A percentile compares a stretch with the other conserved stretches of the same genome.
Conservation (phyloP, 805 yeast genomes). For the Debaryomyces castellii region DNA sequence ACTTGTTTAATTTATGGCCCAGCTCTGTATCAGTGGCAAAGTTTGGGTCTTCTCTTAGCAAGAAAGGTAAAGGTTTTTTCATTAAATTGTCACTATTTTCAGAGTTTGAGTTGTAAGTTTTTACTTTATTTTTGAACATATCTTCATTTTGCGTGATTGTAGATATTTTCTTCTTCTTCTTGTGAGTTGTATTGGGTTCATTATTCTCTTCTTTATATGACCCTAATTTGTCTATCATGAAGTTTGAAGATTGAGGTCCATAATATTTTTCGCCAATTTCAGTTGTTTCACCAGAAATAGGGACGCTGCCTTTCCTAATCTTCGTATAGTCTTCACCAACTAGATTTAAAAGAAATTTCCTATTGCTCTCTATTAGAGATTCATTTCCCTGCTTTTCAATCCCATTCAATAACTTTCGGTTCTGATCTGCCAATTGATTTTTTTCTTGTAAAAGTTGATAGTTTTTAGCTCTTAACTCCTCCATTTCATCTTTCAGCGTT, state of each 20-base stretch:
- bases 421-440: conserved; percentile 13
- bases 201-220: neutral
- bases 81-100: conserved; percentile 12
- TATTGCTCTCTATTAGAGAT: conserved; percentile 1
- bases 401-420: conserved; percentile 7
- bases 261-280: conserved; percentile 45
- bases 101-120: conserved; percentile 1
- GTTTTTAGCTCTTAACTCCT: conserved; percentile 19
- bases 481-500: conserved; percentile 14
- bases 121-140: neutral
- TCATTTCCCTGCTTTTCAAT: neutral
- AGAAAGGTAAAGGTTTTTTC: conserved; percentile 33
- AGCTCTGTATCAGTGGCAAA: conserved; percentile 16
- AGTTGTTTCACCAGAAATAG: conserved; percentile 35
- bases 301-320: conserved; percentile 7
- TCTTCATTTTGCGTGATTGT: neutral
- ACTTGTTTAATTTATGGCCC: conserved; percentile 9
- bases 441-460: conserved; percentile 17
- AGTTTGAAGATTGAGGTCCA: conserved; percentile 51
- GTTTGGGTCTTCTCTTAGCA: conserved; percentile 16
- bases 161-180: neutral
- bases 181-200: neutral
- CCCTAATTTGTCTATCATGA: conserved; percentile 43
- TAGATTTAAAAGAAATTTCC: neutral
- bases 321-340: neutral